A percentile compares a stretch with the other conserved stretches of the same genome.
Conservation (phyloP, 2,329 filamentous ascomycete species). For the Fusarium hainanense region DNA sequence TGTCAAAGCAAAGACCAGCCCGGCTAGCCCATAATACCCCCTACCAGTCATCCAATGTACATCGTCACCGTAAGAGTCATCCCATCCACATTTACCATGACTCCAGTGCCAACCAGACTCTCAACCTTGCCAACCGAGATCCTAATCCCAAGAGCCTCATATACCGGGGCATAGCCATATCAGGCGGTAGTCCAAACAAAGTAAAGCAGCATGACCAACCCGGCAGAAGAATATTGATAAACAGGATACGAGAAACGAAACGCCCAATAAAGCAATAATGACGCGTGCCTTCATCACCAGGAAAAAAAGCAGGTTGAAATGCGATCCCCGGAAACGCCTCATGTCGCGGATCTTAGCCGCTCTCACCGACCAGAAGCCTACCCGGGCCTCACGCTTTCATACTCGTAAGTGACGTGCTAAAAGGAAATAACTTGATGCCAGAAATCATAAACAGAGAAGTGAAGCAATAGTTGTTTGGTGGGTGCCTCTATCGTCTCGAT, state of each 20-base stretch:
- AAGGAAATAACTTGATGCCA: conserved; percentile 17
- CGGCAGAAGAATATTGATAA: conserved; percentile 11
- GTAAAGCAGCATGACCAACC: conserved; percentile 7
- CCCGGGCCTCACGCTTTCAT: conserved; percentile 46
- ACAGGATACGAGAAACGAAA: conserved; percentile 15
- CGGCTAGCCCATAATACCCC: conserved; percentile 17
- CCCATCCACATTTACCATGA: conserved; percentile 14
- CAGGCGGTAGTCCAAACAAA: conserved; percentile 23
- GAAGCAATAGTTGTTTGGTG: conserved; percentile 21
- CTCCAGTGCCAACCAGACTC: conserved; percentile 8
- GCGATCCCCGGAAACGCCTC: conserved; percentile 40
- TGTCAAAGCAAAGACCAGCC: conserved; percentile 39
- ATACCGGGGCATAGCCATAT: conserved; percentile 18
- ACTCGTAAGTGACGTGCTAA: conserved; percentile 27
- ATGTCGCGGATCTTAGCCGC: conserved; percentile 49
- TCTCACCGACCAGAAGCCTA: conserved; percentile 54
- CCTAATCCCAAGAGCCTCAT: conserved; percentile 8
- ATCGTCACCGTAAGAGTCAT: conserved; percentile 25
- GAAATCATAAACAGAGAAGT: conserved; percentile 19
- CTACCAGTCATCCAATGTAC: conserved; percentile 15
- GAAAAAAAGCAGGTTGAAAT: conserved; percentile 24
- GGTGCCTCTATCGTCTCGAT: neutral
- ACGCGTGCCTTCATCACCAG: conserved; percentile 13
- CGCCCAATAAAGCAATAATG: conserved; percentile 5
- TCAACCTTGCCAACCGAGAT: conserved; percentile 16